phyloP scores from a whole-genome alignment of 2,329 filamentous ascomycete species.

The Neofusicoccum kwambonambiense region DNA sequence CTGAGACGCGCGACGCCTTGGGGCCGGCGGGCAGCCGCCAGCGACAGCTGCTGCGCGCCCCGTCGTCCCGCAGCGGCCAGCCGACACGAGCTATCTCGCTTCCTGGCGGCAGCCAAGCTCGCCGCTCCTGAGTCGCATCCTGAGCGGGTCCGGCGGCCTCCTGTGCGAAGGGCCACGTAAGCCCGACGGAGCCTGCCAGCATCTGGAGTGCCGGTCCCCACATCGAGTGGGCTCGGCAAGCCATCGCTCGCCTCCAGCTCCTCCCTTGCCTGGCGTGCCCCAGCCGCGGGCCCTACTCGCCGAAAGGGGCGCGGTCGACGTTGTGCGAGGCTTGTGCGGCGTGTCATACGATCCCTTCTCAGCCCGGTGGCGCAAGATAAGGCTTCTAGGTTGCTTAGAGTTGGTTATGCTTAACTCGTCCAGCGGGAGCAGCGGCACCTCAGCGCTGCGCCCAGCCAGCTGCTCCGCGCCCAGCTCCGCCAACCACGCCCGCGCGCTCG shows the following conservation, averaged over 20 bases:
- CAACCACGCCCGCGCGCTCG: not conserved
- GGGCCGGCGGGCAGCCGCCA: not conserved
- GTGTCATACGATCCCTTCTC: conserved; percentile 13
- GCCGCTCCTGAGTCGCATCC: conserved; percentile 15
- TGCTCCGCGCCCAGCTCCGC: not conserved
- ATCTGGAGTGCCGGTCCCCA: conserved; percentile 8
- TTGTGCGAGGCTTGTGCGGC: conserved; percentile 15
- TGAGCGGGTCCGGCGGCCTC: conserved; percentile 14
- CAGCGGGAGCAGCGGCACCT: conserved; percentile 3
- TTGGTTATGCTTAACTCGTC: conserved; percentile 10
- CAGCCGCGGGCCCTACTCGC: not conserved
- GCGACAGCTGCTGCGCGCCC: not conserved
- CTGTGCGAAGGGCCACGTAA: conserved; percentile 15
- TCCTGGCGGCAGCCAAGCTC: not conserved
- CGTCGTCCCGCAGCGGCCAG: not conserved
- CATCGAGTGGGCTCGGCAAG: conserved; percentile 9
- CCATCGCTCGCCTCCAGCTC: conserved; percentile 15
- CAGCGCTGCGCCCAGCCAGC: not conserved
- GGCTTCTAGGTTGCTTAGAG: conserved; percentile 4
- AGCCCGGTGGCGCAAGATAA: conserved; percentile 16
- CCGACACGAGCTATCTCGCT: conserved; percentile 7
- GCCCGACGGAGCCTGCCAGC: conserved; percentile 13
- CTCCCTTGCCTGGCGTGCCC: not conserved
- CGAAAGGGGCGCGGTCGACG: conserved; percentile 3
- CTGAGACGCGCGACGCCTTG: not conserved